Evolutionary conservation across 2,329 filamentous ascomycete genomes (phyloP).

Genomic region (Trichoderma guizhouense): DNA sequence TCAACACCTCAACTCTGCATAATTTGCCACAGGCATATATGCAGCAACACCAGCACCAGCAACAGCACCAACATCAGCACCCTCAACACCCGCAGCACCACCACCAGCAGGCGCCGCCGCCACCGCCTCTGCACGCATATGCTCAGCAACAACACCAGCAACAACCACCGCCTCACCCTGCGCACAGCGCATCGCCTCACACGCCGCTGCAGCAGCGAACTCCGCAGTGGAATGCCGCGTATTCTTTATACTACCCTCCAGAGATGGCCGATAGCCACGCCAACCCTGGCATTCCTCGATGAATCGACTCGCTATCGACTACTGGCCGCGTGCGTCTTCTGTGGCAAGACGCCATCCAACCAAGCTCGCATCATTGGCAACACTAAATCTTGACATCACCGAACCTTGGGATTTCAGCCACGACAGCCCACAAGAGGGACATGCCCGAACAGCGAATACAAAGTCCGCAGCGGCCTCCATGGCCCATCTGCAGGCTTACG

Average conservation of each 20-base stretch:
- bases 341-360: background rate
- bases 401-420: background rate
- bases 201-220: constrained; percentile 12
- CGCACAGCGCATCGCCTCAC: constrained; percentile 6
- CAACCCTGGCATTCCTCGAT: background rate
- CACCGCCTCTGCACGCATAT: constrained; percentile 1
- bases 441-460: background rate
- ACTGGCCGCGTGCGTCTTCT: background rate
- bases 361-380: background rate
- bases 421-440: background rate
- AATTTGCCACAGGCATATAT: constrained; percentile 28
- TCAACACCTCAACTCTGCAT: constrained; percentile 26
- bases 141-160: constrained; percentile 5
- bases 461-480: background rate
- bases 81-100: constrained; percentile 30
- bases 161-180: background rate
- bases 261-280: background rate
- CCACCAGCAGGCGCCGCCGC: constrained; percentile 20
- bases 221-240: constrained; percentile 18
- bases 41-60: constrained; percentile 28
- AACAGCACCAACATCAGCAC: constrained; percentile 26
- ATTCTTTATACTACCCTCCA: constrained; percentile 1
- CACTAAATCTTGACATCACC: background rate
- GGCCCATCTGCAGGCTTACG: constrained; percentile 2
- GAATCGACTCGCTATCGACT: background rate